phyloP scores from a whole-genome alignment of 2,329 filamentous ascomycete species.

The Ophiognomonia clavigignenti-juglandacearum region DNA sequence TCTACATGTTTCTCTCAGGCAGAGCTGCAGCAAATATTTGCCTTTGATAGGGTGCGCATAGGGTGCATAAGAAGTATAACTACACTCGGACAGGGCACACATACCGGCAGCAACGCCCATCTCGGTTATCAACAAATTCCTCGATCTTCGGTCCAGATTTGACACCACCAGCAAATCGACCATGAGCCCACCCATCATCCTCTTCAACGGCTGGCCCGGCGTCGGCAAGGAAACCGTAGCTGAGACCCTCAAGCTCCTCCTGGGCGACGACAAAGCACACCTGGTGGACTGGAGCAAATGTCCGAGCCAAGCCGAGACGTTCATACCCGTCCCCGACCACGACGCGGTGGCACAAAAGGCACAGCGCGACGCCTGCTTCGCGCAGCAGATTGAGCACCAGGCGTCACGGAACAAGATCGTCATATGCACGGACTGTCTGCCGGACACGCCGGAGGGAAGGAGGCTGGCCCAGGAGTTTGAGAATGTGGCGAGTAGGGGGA shows the following conservation, averaged over 20 bases:
- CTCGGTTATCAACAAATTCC: too few relatives aligned
- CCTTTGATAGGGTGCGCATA: too few relatives aligned
- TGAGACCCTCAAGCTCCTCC: constrained; percentile 25
- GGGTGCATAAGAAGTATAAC: too few relatives aligned
- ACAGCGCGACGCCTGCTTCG: constrained; percentile 20
- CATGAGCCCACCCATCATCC: constrained; percentile 17
- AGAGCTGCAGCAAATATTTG: too few relatives aligned
- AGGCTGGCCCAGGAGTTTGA: constrained; percentile 20
- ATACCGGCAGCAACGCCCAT: too few relatives aligned
- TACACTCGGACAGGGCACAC: too few relatives aligned
- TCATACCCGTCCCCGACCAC: constrained; percentile 5
- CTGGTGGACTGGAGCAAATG: constrained; percentile 19
- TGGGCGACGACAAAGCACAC: constrained; percentile 26
- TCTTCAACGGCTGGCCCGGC: constrained; percentile 30
- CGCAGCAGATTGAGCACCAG: constrained; percentile 20
- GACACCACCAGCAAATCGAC: not conserved
- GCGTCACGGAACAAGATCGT: constrained; percentile 18
- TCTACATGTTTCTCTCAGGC: too few relatives aligned
- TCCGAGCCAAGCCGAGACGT: constrained; percentile 7
- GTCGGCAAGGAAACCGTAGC: constrained; percentile 28
- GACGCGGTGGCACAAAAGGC: constrained; percentile 7
- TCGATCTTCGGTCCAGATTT: not conserved
- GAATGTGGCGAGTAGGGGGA: constrained; percentile 19
- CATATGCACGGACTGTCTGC: constrained; percentile 25
- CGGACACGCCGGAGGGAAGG: constrained; percentile 21